Conservation (phyloP, 129 eudicot genomes). For the Centaurea solstitialis region DNA sequence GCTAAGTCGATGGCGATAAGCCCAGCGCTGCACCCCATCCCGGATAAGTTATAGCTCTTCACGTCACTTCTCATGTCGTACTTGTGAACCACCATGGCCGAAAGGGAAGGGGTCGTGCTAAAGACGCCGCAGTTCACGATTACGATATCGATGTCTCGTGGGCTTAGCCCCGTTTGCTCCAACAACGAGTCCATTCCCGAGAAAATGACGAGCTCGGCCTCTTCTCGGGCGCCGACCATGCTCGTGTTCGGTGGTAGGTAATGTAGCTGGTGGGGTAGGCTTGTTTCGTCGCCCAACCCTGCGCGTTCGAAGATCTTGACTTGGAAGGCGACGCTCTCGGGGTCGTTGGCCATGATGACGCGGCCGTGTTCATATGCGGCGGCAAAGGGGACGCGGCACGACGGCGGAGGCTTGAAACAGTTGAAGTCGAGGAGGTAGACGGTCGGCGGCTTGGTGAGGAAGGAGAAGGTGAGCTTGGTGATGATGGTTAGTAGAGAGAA, state of each 20-base stretch:
- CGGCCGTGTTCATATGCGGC: constrained; percentile 17
- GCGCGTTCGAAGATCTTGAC: constrained; percentile 49
- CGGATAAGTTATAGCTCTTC: constrained; percentile 44
- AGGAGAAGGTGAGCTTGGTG: background rate
- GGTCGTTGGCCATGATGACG: constrained; percentile 17
- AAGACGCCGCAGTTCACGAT: constrained; percentile 55
- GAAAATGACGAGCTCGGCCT: constrained; percentile 49
- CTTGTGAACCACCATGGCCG: constrained; percentile 44
- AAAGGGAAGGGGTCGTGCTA: constrained; percentile 48
- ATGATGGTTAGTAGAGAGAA: constrained; percentile 4
- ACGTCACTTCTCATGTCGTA: constrained; percentile 52
- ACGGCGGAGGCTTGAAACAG: constrained; percentile 42
- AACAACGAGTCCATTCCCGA: constrained; percentile 42
- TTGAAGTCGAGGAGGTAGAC: constrained; percentile 52
- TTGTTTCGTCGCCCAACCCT: constrained; percentile 58
- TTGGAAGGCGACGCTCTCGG: constrained; percentile 30
- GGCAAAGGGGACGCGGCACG: constrained; percentile 32
- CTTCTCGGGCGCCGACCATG: constrained; percentile 40
- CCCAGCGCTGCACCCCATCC: constrained; percentile 77
- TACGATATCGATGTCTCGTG: constrained; percentile 47
- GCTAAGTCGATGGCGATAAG: constrained; percentile 48
- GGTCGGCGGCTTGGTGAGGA: constrained; percentile 7
- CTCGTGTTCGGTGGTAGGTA: constrained; percentile 36
- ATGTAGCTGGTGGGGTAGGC: constrained; percentile 44
- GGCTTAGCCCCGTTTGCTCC: constrained; percentile 36